Percentiles rank a stretch among this genome's conserved stretches.
phyloP scores from a whole-genome alignment of 208 protist genomes.

The Leishmania arabica region DNA sequence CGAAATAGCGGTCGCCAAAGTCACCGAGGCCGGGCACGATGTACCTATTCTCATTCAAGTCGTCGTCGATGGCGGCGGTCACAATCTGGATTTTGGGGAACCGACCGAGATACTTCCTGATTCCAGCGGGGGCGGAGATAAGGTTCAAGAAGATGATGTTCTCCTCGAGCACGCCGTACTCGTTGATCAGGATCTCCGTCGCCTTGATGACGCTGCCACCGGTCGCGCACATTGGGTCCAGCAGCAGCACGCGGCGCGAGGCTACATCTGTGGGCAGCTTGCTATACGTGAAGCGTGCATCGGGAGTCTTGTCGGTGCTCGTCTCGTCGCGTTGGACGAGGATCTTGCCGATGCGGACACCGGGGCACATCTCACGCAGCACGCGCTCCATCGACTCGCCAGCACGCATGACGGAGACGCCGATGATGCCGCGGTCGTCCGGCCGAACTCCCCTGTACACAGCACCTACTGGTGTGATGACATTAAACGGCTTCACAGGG shows the following conservation, averaged over 20 bases:
- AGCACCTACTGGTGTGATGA: constrained; percentile 93
- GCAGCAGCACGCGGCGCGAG: constrained; percentile 91
- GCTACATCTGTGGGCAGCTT: constrained; percentile 96
- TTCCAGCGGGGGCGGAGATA: constrained; percentile 90
- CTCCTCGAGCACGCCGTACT: constrained; percentile 90
- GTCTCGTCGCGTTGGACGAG: constrained; percentile 97
- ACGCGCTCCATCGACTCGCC: constrained; percentile 97
- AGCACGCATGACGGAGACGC: constrained; percentile 97
- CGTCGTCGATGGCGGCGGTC: constrained; percentile 90
- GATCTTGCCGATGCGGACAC: constrained; percentile 98
- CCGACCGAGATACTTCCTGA: constrained; percentile 55
- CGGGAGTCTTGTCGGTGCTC: constrained; percentile 85
- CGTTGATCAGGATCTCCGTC: constrained; percentile 74
- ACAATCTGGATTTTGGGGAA: constrained; percentile 94
- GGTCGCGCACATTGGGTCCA: constrained; percentile 97
- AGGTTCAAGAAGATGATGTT: constrained; percentile 98
- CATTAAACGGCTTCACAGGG: constrained; percentile 81
- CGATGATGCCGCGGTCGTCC: constrained; percentile 89
- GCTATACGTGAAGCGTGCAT: constrained; percentile 92
- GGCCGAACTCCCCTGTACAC: constrained; percentile 83
- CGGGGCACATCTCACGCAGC: constrained; percentile 94
- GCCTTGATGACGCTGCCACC: constrained; percentile 88
- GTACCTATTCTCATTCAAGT: constrained; percentile 92
- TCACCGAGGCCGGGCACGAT: constrained; percentile 97
- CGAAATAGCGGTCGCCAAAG: constrained; percentile 98